Evolutionary conservation across 495 filamentous ascomycete species (phyloP), one percentile per base, ranked within the genome.

Genomic region (Aspergillus diversus): DNA sequence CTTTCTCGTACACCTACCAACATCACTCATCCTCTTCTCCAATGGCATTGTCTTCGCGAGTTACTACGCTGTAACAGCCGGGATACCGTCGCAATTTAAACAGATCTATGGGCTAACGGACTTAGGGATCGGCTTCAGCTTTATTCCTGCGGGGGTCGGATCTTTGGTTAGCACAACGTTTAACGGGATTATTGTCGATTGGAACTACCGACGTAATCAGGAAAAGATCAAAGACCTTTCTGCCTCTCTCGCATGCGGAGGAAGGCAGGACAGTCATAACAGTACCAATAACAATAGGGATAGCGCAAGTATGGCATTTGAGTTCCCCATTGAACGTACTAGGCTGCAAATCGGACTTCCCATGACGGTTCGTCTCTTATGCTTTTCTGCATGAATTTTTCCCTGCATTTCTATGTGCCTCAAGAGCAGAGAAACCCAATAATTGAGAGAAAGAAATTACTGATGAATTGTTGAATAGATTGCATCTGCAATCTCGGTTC

Each of bases 111-210:
- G 60, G 7, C 70, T 79, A 4, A 60, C 71, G 21, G 75, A 78
- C 37, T 49, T 81, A 0, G 61, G 68, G 34, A 73, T 81, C 34
- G 77, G 79, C 2, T 64, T 79, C 7, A 61, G 70, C 46, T 80
- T 73, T 31, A 70, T 76, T 5, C 74, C 80, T 0, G 68, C 75
- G 5, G 76, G 74, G 0, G 17, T 74, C 0, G 77, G 93, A 48
- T 93, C 92, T 34, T 84, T 96, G 4, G 8, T 69, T 32, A 68
- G 93, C 89, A 71, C 91, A 84, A 67, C 89, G 89, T 67, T 91
- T 64, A 92, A 94, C 75, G 93, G 93, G 60, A 87, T 92, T 71
- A 48, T 82, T 2, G 67, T 86, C 2, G 81, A 85, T 61, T 80
- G 78, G 76, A 80, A 83, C 55, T 84, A 79, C 59, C 69, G 76